Evolutionary conservation across 805 yeast genomes (phyloP).

Genomic region (Priceomyces carsonii): DNA sequence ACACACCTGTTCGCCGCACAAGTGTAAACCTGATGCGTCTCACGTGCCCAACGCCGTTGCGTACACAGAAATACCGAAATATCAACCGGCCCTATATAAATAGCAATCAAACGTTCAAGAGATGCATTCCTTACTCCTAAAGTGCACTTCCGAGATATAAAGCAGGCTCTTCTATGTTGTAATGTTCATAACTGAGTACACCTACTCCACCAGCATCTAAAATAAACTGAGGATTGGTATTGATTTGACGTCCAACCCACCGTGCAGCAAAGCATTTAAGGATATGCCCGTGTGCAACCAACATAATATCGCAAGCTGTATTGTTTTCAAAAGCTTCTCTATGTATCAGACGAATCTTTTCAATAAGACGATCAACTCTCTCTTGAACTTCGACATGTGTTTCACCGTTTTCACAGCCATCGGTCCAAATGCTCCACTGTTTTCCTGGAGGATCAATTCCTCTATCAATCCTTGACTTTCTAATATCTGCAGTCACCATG

Average conservation of each 20-base stretch:
- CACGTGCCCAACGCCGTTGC: too few species aligned
- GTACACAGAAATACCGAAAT: too few species aligned
- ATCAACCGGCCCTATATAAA: too few species aligned
- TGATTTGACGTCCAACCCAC: slow-evolving; percentile 70
- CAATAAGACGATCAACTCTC: slow-evolving; percentile 72
- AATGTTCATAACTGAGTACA: slow-evolving; percentile 86
- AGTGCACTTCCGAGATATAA: slow-evolving; percentile 53
- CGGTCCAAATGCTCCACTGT: slow-evolving; percentile 82
- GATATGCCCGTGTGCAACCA: slow-evolving; percentile 93
- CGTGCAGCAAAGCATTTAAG: slow-evolving; percentile 86
- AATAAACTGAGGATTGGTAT: slow-evolving; percentile 73
- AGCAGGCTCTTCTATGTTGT: slow-evolving; percentile 84
- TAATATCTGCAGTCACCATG: slow-evolving; percentile 63
- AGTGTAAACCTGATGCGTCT: too few species aligned
- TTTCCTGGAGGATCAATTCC: slow-evolving; percentile 49
- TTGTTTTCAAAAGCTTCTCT: slow-evolving; percentile 48
- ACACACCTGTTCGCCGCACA: too few species aligned
- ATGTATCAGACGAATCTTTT: slow-evolving; percentile 63
- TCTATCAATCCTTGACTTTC: slow-evolving; percentile 53
- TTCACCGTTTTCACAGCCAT: slow-evolving; percentile 95
- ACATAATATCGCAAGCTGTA: slow-evolving; percentile 68
- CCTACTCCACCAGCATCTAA: slow-evolving; percentile 96
- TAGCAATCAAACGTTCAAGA: too few species aligned
- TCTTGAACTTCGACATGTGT: slow-evolving; percentile 60
- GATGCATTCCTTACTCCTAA: background rate